Evolutionary conservation across 129 eudicot species (phyloP).

Genomic region (Chrysanthemum seticuspe): DNA sequence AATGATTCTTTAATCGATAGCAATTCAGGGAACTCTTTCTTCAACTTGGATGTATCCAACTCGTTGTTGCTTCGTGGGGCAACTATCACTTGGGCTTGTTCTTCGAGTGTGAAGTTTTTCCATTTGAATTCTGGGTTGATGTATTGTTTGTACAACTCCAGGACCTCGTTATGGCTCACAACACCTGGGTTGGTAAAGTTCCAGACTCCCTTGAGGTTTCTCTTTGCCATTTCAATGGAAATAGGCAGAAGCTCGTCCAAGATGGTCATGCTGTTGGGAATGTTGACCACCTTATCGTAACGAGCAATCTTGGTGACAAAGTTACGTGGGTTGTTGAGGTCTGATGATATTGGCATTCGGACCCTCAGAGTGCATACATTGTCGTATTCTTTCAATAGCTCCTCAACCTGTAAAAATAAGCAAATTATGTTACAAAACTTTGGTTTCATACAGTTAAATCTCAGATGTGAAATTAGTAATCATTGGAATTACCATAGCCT

Average conservation of each 20-base stretch:
- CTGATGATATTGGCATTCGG: constrained; percentile 96
- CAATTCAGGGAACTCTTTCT: constrained; percentile 81
- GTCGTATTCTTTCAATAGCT: constrained; percentile 79
- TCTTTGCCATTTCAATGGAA: constrained; percentile 93
- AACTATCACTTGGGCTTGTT: constrained; percentile 90
- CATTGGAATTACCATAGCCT: constrained; percentile 76
- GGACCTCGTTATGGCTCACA: constrained; percentile 88
- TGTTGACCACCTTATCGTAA: constrained; percentile 86
- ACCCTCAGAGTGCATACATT: constrained; percentile 95
- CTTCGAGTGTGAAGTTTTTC: constrained; percentile 85
- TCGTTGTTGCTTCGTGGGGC: constrained; percentile 93
- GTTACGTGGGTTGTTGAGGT: constrained; percentile 89
- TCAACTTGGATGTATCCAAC: constrained; percentile 83
- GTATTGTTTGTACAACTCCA: constrained; percentile 86
- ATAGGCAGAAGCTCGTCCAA: constrained; percentile 95
- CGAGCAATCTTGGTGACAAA: constrained; percentile 85
- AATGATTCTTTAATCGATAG: constrained; percentile 81
- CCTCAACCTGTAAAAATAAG: constrained; percentile 59
- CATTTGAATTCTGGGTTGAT: constrained; percentile 70
- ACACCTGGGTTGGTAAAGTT: constrained; percentile 97
- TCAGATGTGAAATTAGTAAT: background rate
- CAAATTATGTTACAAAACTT: background rate
- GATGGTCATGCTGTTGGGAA: constrained; percentile 96
- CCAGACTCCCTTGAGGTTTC: constrained; percentile 88
- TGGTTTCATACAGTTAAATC: background rate